Evolutionary conservation across 2,329 filamentous ascomycete genomes (phyloP), one percentile per base, ranked within the genome.

Genomic region (Colletotrichum trifolii): DNA sequence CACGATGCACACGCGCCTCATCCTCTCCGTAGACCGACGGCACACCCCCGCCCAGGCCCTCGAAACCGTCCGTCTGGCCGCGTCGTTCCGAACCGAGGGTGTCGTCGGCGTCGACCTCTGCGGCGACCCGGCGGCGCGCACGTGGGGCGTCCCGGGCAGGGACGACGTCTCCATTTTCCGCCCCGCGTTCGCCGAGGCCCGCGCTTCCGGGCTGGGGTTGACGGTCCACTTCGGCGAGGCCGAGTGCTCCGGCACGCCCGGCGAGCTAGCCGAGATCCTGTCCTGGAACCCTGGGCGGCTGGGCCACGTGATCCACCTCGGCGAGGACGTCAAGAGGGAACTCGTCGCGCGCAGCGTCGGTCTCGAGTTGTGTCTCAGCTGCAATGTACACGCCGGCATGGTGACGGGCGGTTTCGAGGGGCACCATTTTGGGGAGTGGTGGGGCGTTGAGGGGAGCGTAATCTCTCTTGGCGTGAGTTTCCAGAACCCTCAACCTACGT

Each of bases 191-290:
- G 70, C 74, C 1, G 78, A 81, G 59, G 91, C 90, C 6, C 84
- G 82, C 65, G 73, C 71, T 0, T 67, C 82, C 1, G 86, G 85
- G 0, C 75, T 96, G 13, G 83, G 83, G 1, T 76, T 93, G 34
- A 94, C 92, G 0, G 77, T 95, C 56, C 93, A 96, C 75, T 96
- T 96, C 73, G 93, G 90, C 2, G 93, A 96, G 76, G 83, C 86
- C 1, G 81, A 84, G 48, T 78, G 78, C 3, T 89, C 87, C 8
- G 84, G 84, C 0, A 83, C 83, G 2, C 79, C 83, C 2, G 74
- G 78, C 7, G 92, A 96, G 78, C 79, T 95, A 12, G 74, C 80
- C 11, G 85, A 83, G 2, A 76, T 96, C 57, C 81, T 96, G 47
- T 80, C 78, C 0, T 95, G 88, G 82, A 68, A 76, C 48, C 93